Percentiles rank a stretch among this genome's conserved stretches.
Conservation (phyloP, 2,329 filamentous ascomycete species). For the Fusarium illudens region DNA sequence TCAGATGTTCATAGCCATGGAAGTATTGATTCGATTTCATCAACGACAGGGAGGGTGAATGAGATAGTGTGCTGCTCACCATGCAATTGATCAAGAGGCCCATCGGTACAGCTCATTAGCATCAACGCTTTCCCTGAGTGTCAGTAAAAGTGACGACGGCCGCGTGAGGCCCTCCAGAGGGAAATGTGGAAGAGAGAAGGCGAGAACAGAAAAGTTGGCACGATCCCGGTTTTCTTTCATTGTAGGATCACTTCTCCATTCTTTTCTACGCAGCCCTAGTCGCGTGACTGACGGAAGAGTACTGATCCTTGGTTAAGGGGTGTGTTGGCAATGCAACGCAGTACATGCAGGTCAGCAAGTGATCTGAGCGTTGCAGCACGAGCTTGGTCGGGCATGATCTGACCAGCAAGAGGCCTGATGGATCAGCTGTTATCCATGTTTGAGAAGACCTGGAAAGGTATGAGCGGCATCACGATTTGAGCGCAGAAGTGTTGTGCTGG, state of each 20-base stretch:
- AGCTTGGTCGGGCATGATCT: neutral
- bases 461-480: neutral
- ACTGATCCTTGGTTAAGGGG: neutral
- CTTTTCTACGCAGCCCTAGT: neutral
- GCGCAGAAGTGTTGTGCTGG: neutral
- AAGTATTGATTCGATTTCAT: constrained; percentile 11
- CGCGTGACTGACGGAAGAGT: neutral
- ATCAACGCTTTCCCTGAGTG: no score
- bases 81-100: neutral
- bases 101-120: neutral
- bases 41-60: neutral
- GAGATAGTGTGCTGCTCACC: neutral
- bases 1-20: constrained; percentile 3
- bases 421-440: neutral
- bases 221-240: neutral
- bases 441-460: neutral
- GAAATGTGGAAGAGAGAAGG: neutral
- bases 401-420: neutral
- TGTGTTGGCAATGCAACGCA: neutral
- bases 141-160: no score
- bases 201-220: neutral
- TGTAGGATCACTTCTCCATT: neutral
- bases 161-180: no score
- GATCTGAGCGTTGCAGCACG: neutral
- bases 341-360: neutral